Evolutionary conservation across 2,329 filamentous ascomycete species (phyloP), one percentile per base, ranked within the genome.

Genomic region (Aureobasidium zeae): DNA sequence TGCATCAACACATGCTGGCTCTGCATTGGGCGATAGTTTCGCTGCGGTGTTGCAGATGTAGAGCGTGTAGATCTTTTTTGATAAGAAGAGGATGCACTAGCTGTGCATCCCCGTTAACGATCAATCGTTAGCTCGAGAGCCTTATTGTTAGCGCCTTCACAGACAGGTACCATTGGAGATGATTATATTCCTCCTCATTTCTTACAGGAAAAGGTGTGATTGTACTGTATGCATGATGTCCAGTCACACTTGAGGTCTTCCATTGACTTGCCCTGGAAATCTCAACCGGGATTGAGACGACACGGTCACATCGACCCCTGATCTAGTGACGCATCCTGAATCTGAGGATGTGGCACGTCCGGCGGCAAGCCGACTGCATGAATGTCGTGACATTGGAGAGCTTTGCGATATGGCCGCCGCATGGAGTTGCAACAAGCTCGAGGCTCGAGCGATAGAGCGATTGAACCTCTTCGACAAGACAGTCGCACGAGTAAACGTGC

Each of bases 241-340:
- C 24, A 25, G 9, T 9, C 13, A 19, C 22, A 24, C 26, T 22
- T 19, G 17, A 20, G 25, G 12, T 2, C 28, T 30, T 24, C 9
- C 26, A 39, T 16, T 7, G 10, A 22, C 15, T 30, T 8, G 17
- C 13, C n/a, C 15, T 28, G 5, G 19, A 26, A 39, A n/a, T n/a
- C n/a, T n/a, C n/a, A n/a, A 6, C 26, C 15, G 36, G 36, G 17
- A 21, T 29, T 5, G 12, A 29, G n/a, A 7, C 26, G 13, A 39
- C 13, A 32, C 28, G 37, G 28, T 41, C 37, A 31, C 15, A 7
- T 16, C 25, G 20, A 32, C 28, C 37, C 37, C 37, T 41, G 37
- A 41, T 41, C 37, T 41, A 41, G 37, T 25, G 37, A 28, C 37
- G 26, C 25, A 30, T n/a, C n/a, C n/a, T n/a, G n/a, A n/a, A n/a